A percentile compares a stretch with the other conserved stretches of the same genome.
These are phyloP conservation scores for Viridothelium virens DNA, from an alignment of 495 filamentous ascomycete species.

Conservation along the genomic window DNA sequence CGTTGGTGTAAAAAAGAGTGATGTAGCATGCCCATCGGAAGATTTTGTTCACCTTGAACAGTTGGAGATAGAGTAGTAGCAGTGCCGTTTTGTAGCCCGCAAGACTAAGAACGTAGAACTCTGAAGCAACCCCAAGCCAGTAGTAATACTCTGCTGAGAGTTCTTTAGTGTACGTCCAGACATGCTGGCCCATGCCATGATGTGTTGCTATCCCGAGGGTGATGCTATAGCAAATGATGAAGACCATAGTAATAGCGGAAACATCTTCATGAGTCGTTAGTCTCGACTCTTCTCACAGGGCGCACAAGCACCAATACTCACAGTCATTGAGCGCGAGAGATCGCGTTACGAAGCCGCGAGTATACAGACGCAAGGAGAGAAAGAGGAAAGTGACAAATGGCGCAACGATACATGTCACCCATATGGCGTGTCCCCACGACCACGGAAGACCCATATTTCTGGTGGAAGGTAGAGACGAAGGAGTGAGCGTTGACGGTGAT, in stretches of 20 bases:
- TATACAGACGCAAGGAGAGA: conserved; percentile 1
- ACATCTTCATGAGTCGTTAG: conserved; percentile 2
- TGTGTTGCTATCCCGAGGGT: conserved; percentile 11
- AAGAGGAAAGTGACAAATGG: conserved; percentile 6
- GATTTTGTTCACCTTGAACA: conserved; percentile 34
- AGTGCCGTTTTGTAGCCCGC: conserved; percentile 39
- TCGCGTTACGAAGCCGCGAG: conserved; percentile 2
- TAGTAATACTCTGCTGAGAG: conserved; percentile 10
- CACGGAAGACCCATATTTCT: conserved; percentile 9
- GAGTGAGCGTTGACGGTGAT: not conserved
- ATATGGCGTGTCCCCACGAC: conserved; percentile 7
- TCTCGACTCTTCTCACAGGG: too few relatives aligned
- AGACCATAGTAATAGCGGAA: not conserved
- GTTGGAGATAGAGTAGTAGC: conserved; percentile 37
- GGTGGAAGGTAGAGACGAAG: not conserved
- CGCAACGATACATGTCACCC: conserved; percentile 1
- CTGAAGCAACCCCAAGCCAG: conserved; percentile 37
- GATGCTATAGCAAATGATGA: conserved; percentile 5
- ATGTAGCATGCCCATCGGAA: conserved; percentile 38
- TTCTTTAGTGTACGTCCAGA: not conserved
- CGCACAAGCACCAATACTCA: not conserved
- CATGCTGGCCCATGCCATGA: conserved; percentile 15
- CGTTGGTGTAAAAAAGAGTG: conserved; percentile 38
- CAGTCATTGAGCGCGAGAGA: conserved; percentile 5
- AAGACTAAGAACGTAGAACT: conserved; percentile 35